Evolutionary conservation across 139 green algal genomes (phyloP), one percentile per base, ranked within the genome.

Genomic region (Ettlia oleoabundans): DNA sequence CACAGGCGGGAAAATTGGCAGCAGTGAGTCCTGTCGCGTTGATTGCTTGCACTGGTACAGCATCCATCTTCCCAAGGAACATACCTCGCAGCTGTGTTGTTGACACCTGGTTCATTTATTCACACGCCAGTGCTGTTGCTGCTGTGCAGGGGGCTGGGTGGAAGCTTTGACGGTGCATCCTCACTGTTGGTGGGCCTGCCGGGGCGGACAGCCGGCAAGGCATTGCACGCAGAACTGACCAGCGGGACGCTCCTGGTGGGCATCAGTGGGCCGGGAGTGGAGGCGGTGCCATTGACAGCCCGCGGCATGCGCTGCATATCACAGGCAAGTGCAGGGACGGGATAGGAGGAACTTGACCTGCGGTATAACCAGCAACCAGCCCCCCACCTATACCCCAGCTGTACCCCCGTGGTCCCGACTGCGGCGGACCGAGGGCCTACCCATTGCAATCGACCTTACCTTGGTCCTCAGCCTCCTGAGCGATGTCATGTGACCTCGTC

Each of bases 261-360:
- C 18, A 74, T 82, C 47, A 65, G 63, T 62, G 63, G 76, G 26
- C 63, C 76, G 2, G 47, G 53, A 4, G 63, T 82, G 42, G 63
- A 52, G 42, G 47, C 76, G 1, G 76, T 43, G 30, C 32, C 63
- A 19, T 2, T 75, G 41, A 18, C 63, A 1, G 33, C 43, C 9
- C 76, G 76, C 32, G 76, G 76, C 76, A 73, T 82, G 76, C 76
- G 76, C 62, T 75, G 76, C 63, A 82, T 82, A 24, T 82, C 76
- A 32, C 75, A 71, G 55, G 24, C 21, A 51, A 35, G 2, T 21
- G 37, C 32, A 74, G 37, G 33, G 28, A 52, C 26, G 32, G 18
- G 66, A 30, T 53, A 21, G 38, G 2, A 26, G 19, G 33, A 21
- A 6, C n/a, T n/a, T n/a, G n/a, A n/a, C n/a, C n/a, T n/a, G n/a